Conservation (phyloP, 768 basidiomycete genomes). For the Termitomyces sp. region DNA sequence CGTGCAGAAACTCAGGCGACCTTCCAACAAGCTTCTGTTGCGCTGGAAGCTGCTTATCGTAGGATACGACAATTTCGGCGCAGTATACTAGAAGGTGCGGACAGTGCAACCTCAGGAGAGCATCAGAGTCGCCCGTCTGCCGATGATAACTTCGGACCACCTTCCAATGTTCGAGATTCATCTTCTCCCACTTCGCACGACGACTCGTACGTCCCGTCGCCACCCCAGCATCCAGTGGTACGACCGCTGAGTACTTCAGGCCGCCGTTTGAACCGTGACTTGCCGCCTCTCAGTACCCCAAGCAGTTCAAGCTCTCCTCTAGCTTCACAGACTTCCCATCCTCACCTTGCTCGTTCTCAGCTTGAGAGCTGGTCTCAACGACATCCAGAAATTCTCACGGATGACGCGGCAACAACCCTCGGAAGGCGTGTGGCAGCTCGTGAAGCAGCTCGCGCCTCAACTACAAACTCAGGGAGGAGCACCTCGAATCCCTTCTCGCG, state of each 20-base stretch:
- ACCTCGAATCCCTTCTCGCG: slow-evolving; percentile 10
- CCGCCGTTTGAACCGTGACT: neutral
- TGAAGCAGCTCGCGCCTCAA: slow-evolving; percentile 25
- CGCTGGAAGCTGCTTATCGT: slow-evolving; percentile 50
- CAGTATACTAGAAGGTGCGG: slow-evolving; percentile 42
- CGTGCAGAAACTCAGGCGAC: slow-evolving; percentile 29
- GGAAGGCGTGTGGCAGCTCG: slow-evolving; percentile 39
- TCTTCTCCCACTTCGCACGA: neutral
- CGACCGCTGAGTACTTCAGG: neutral
- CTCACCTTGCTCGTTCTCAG: slow-evolving; percentile 20
- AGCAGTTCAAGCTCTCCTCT: neutral
- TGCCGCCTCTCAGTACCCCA: neutral
- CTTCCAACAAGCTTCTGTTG: slow-evolving; percentile 49
- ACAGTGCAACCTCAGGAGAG: slow-evolving; percentile 22
- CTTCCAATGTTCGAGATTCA: slow-evolving; percentile 1
- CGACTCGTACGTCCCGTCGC: neutral
- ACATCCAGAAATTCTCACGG: slow-evolving; percentile 19
- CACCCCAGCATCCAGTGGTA: neutral
- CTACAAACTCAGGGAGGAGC: neutral
- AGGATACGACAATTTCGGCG: slow-evolving; percentile 53
- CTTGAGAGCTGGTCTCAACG: slow-evolving; percentile 22
- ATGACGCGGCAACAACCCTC: slow-evolving; percentile 33
- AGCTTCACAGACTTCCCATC: neutral
- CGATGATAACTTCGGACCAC: slow-evolving; percentile 33
- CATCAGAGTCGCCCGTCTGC: slow-evolving; percentile 12